Percentiles rank a stretch among this genome's conserved stretches.
Conservation (phyloP, 495 filamentous ascomycete species). For the Aspergillus taichungensis region DNA sequence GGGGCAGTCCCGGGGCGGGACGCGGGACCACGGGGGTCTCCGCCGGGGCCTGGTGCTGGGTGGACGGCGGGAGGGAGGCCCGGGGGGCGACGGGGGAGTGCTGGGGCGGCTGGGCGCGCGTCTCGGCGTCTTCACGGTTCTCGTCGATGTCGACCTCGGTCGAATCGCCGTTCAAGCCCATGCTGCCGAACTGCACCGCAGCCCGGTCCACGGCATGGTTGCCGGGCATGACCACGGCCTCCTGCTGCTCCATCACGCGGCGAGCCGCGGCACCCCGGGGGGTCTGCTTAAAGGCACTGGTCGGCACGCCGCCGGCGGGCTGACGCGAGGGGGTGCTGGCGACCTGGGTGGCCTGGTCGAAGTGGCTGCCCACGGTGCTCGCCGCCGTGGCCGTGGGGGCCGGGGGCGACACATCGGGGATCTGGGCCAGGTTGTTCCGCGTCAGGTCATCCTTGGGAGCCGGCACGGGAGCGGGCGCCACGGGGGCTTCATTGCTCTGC, state of each 20-base stretch:
- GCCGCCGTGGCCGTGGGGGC: conserved; percentile 72
- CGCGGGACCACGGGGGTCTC: conserved; percentile 58
- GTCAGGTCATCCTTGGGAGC: conserved; percentile 80
- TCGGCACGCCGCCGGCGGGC: conserved; percentile 57
- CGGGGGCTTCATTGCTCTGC: conserved; percentile 13
- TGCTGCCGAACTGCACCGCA: conserved; percentile 94
- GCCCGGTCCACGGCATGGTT: conserved; percentile 91
- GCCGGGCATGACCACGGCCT: conserved; percentile 97
- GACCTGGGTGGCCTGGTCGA: conserved; percentile 51
- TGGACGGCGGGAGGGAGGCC: conserved; percentile 76
- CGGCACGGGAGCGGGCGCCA: conserved; percentile 42
- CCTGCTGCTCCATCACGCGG: conserved; percentile 84
- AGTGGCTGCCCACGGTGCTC: conserved; percentile 81
- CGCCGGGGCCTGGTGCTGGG: conserved; percentile 35
- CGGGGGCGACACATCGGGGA: conserved; percentile 69
- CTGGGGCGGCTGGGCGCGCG: conserved; percentile 85
- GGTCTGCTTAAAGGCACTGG: conserved; percentile 70
- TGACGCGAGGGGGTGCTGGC: conserved; percentile 55
- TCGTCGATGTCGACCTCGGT: conserved; percentile 80
- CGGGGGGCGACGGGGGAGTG: conserved; percentile 90
- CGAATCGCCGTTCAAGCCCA: conserved; percentile 73
- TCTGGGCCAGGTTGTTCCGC: conserved; percentile 80
- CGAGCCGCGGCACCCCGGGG: conserved; percentile 66
- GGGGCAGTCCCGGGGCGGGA: conserved; percentile 58
- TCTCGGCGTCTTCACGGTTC: conserved; percentile 90